Base-by-base conservation (phyloP, 495 filamentous ascomycete genomes). In the Daldinia vernicosa region DNA sequence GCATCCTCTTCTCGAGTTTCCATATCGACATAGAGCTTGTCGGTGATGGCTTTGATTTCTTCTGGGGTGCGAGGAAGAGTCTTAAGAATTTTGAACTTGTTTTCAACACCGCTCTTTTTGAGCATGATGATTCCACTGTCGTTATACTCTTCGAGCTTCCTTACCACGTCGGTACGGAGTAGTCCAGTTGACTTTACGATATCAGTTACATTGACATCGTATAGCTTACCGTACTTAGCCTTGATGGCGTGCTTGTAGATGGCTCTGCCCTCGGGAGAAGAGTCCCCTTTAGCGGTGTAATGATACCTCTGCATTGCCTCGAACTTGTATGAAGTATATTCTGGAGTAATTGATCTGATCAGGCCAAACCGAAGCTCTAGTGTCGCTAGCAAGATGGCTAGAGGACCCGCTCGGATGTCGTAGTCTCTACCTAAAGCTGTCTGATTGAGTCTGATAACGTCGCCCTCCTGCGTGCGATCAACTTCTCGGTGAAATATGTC, bases 291-390 rank as follows among this genome's bases (percentile, higher is more conserved):
- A 3, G 74, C 30, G 0, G 43, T 15, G 0, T 24, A 14, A 3
- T 66, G 30, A 50, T 84, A 87, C 0, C 15, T 9, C 0, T 62
- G 24, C 12, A 52, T 70, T 28, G 78, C 76, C 30, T 75, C 78
- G 69, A 84, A 90, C 55, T 78, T 77, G 64, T 88, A 89, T 2
- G 75, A 74, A 6, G 79, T 80, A 61, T 88, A 89, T 61, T 85
- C 84, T 6, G 87, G 83, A 0, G 86, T 88, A 15, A 84, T 81
- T 2, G 85, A 84, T 19, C 88, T 78, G 57, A 90, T 73, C 3
- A 88, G 73, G 1, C 77, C 77, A 63, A 87, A 87, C 9, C 80
- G 83, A 8, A 90, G 79, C 59, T 89, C 87, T 4, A 89, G 78
- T 27, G 83, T 82, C 17, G 86, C 79, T 39, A 86, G 83, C 14